These are phyloP conservation scores for Penicillium sp. DNA, from an alignment of 2,329 filamentous ascomycete species.

Conservation along the genomic window DNA sequence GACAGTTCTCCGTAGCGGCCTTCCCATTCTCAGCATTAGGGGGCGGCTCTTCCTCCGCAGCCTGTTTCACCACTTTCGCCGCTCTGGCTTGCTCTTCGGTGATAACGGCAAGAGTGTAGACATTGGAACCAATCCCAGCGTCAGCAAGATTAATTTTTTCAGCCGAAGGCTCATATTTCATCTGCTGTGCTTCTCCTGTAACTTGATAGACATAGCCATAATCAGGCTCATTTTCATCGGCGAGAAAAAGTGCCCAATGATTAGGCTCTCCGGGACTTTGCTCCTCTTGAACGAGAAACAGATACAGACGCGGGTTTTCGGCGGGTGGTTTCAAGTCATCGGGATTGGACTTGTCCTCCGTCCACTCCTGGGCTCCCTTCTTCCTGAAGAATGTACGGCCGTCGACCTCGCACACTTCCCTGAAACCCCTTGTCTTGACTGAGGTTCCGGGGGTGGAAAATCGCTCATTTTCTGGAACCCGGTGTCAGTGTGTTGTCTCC, in stretches of 20 bases:
- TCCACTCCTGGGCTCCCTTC: constrained; percentile 21
- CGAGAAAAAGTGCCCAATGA: constrained; percentile 28
- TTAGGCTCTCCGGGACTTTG: constrained; percentile 21
- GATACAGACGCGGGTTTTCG: constrained; percentile 8
- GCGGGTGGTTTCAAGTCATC: not conserved
- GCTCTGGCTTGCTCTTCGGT: constrained; percentile 13
- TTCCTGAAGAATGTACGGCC: constrained; percentile 16
- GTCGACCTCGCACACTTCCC: constrained; percentile 22
- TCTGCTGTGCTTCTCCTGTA: constrained; percentile 27
- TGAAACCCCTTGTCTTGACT: constrained; percentile 16
- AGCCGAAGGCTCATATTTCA: constrained; percentile 22
- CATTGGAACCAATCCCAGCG: constrained; percentile 8
- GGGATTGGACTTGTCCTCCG: constrained; percentile 2
- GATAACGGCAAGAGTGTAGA: constrained; percentile 22
- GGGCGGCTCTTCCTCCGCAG: constrained; percentile 21
- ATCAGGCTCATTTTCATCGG: constrained; percentile 22
- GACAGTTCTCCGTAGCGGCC: constrained; percentile 26
- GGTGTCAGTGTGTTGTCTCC: not conserved
- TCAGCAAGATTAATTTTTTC: constrained; percentile 10
- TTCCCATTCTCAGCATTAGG: constrained; percentile 20
- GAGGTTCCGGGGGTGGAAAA: constrained; percentile 1
- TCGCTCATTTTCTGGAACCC: constrained; percentile 1
- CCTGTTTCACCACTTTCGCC: constrained; percentile 16
- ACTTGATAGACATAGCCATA: constrained; percentile 26
- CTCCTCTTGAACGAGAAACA: constrained; percentile 24